Evolutionary conservation across 257 asterid genomes (phyloP), one percentile per base, ranked within the genome.

Genomic region (Anisodus acutangulus): DNA sequence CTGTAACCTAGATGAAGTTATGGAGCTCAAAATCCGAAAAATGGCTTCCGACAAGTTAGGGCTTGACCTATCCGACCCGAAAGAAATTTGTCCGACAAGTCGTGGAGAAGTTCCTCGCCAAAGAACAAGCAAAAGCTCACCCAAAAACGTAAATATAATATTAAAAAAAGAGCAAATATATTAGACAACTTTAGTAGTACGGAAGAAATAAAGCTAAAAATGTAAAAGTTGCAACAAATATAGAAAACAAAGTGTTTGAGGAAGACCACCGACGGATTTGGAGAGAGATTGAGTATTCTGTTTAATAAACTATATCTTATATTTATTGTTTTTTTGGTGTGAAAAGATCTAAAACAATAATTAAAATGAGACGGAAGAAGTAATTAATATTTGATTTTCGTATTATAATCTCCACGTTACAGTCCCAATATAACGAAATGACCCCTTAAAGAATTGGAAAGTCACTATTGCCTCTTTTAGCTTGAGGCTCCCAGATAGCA

Each of bases 11-110:
- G 97, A 96, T 78, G 95, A 94, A 78, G 87, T 87, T 3, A 92
- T 98, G 15, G 99, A 97, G 89, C 91, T 17, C 88, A 88, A 88
- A 94, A 86, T 97, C 91, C 92, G 99, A 15, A 91, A 93, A 78
- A 63, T 93, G 67, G 98, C 98, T 0, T 93, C 99, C 39, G 95
- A 93, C 81, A 90, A 90, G 90, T 93, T 97, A 49, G 91, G 83
- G 1, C 88, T 95, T 68, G 91, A 95, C 85, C 96, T 97, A 4
- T 91, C 98, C 51, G 93, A 90, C 90, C 83, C 86, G 90, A 49
- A 95, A 93, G 92, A 89, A 86, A 79, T 85, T 92, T 53, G 98
- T 97, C 4, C 89, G 99, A 69, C 82, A 86, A 69, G 88, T 97
- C 6, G 98, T 97, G 8, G 97, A 92, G 87, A 63, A 93, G 45